phyloP scores from a whole-genome alignment of 495 filamentous ascomycete genomes.

The Daldinia caldariorum region DNA sequence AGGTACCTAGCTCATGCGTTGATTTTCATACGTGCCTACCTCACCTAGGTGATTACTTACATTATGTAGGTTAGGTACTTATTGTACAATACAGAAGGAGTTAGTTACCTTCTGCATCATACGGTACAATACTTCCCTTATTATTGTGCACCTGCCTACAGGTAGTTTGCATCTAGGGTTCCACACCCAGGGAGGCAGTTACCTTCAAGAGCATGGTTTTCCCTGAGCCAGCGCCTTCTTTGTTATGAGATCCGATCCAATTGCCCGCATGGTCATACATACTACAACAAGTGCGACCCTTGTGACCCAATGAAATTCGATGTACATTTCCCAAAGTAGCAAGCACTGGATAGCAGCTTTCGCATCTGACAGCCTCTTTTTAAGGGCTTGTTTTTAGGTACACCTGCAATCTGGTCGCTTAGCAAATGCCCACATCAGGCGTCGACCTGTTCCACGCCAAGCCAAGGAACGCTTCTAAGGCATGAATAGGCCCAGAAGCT shows the following conservation, averaged over 20 bases:
- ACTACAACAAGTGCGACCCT: constrained; percentile 18
- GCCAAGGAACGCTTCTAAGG: constrained; percentile 9
- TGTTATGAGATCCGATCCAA: constrained; percentile 13
- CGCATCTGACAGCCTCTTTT: background rate
- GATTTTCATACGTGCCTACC: background rate
- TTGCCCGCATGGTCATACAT: constrained; percentile 39
- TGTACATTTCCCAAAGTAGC: constrained; percentile 21
- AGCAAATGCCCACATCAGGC: background rate
- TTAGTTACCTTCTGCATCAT: background rate
- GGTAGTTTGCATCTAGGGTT: background rate
- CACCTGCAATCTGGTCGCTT: background rate
- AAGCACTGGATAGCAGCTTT: constrained; percentile 26
- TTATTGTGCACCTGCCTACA: background rate
- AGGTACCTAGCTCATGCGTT: constrained; percentile 1
- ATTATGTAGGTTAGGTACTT: no score
- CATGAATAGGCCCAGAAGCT: background rate
- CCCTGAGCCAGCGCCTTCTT: constrained; percentile 6
- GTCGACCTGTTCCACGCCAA: constrained; percentile 1
- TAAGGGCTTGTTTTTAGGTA: background rate
- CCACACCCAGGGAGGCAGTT: background rate
- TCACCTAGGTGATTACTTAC: constrained; percentile 2
- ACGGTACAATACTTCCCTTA: background rate
- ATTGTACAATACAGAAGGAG: background rate
- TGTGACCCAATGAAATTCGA: constrained; percentile 25
- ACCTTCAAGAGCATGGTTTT: background rate